Evolutionary conservation across 2,329 filamentous ascomycete species (phyloP), one percentile per base, ranked within the genome.

Genomic region (Domatiomyces globalis): DNA sequence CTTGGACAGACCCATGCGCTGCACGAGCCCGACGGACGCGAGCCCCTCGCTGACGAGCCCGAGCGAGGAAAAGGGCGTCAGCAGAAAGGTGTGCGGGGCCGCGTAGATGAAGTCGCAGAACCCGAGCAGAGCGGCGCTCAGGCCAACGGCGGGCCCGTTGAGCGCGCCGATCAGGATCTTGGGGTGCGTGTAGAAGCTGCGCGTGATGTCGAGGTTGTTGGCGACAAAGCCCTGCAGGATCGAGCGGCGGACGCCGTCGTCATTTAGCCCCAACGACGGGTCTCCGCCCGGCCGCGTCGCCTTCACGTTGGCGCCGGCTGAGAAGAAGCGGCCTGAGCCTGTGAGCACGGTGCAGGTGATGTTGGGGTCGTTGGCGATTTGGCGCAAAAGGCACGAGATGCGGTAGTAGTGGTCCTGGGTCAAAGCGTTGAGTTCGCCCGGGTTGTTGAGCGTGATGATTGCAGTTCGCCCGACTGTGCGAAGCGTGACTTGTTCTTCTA

Each of bases 81-180:
- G 80, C 22, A 96, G 74, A 69, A 87, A 98, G 27, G 88, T 73
- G 60, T 84, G 77, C 0, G 89, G 88, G 0, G 84, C 76, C 64
- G 79, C 82, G 74, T 96, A 96, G 66, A 96, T 79, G 72, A 96
- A 96, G 73, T 96, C 92, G 20, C 85, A 85, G 66, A 87, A 85
- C 25, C 82, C 83, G 52, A 87, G 73, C 0, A 96, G 70, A 0
- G 90, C 89, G 0, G 90, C 92, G 1, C 84, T 85, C 29, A 96
- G 81, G 5, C 92, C 92, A 49, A 98, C 77, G 9, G 82, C 88
- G 5, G 92, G 92, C 2, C 90, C 92, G 70, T 96, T 96, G 58
- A 96, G 81, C 0, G 87, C 92, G 0, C 83, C 83, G 54, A 96
- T 78, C 20, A 96, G 84, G 69, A 96, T 85, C 72, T 96, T 95